Conservation (phyloP, 768 basidiomycete species). For the Tylopilus cervinicoccineus region DNA sequence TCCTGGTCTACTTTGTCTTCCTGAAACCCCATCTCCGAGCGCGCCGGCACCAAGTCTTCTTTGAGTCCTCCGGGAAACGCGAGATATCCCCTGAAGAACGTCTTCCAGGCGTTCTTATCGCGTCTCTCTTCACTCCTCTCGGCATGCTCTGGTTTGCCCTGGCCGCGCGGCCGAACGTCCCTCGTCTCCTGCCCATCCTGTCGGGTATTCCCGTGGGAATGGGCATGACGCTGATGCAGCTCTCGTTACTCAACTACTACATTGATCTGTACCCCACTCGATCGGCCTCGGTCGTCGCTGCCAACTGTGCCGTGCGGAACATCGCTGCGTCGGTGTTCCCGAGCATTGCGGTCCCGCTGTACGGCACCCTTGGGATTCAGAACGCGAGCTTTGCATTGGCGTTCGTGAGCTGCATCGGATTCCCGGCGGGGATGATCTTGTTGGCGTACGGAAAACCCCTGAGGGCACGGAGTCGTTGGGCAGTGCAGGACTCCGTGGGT, state of each 20-base stretch:
- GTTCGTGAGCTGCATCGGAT: constrained; percentile 22
- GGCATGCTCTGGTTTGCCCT: constrained; percentile 29
- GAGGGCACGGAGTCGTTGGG: constrained; percentile 24
- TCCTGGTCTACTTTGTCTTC: constrained; percentile 23
- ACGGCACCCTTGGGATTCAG: constrained; percentile 15
- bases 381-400: constrained; percentile 20
- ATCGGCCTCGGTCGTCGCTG: constrained; percentile 28
- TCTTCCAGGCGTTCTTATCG: constrained; percentile 24
- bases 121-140: constrained; percentile 25
- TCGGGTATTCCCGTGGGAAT: constrained; percentile 27
- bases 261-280: constrained; percentile 29
- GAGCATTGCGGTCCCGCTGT: constrained; percentile 24
- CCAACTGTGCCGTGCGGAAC: constrained; percentile 25
- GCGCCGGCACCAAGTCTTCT: constrained; percentile 12
- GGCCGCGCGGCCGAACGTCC: constrained; percentile 13
- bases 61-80: constrained; percentile 19
- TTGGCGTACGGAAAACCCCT: constrained; percentile 20
- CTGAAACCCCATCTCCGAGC: constrained; percentile 21
- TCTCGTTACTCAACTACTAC: constrained; percentile 28
- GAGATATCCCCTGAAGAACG: constrained; percentile 26
- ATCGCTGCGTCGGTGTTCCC: constrained; percentile 19
- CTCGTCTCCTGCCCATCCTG: constrained; percentile 10
- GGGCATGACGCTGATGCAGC: constrained; percentile 28
- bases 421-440: constrained; percentile 18
- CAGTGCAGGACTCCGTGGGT: constrained; percentile 15